Percentiles rank a stretch among this genome's conserved stretches.
Evolutionary conservation across 148 eudicot genomes (phyloP).

Genomic region (Bassia scoparia): DNA sequence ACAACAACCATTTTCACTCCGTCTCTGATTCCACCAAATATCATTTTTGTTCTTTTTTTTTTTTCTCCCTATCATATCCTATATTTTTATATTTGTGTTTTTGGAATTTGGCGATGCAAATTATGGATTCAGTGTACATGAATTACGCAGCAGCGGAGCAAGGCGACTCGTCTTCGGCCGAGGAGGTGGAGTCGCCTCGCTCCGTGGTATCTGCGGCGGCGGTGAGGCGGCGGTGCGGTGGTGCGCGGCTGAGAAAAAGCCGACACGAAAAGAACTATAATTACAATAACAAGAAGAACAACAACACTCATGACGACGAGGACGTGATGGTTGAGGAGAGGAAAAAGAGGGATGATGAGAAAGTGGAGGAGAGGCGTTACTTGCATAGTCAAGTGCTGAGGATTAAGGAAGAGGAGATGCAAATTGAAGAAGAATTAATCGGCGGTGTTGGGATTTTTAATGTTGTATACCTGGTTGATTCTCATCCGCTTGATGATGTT

Average conservation of each 20-base stretch:
- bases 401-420: slow-evolving; percentile 27
- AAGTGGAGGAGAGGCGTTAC: not conserved
- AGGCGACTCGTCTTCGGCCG: slow-evolving; percentile 24
- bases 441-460: slow-evolving; percentile 9
- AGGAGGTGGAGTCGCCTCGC: slow-evolving; percentile 30
- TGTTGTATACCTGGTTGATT: slow-evolving; percentile 12
- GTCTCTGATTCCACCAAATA: too few relatives aligned
- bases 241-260: slow-evolving; percentile 4
- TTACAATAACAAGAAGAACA: not conserved
- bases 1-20: too few relatives aligned
- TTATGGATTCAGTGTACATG: not conserved
- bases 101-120: not conserved
- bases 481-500: slow-evolving; percentile 17
- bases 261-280: not conserved
- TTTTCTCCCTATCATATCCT: too few relatives aligned
- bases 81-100: too few relatives aligned
- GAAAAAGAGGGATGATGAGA: not conserved
- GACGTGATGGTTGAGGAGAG: too few relatives aligned
- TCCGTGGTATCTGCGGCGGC: slow-evolving; percentile 18
- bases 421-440: slow-evolving; percentile 22
- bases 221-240: not conserved
- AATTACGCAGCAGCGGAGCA: not conserved
- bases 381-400: slow-evolving; percentile 28
- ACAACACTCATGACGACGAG: too few relatives aligned
- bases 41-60: too few relatives aligned